Conservation (phyloP, 306 rosid genomes). For the Arachis hypogaea region DNA sequence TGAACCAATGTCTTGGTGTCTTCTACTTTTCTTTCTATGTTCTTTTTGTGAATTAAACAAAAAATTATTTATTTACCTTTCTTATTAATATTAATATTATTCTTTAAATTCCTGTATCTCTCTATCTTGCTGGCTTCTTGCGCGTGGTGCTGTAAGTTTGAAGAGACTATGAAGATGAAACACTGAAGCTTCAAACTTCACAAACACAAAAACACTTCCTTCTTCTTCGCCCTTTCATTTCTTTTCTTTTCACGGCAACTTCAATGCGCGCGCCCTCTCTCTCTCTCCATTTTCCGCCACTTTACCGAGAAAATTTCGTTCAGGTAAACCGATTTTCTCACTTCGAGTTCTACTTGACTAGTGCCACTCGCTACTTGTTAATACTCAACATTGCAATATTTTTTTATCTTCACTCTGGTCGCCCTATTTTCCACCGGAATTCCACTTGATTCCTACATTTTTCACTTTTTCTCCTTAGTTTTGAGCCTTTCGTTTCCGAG, state of each 20-base stretch:
- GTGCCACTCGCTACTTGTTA: background rate
- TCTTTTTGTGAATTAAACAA: background rate
- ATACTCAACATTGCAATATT: constrained; percentile 31
- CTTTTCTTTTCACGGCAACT: constrained; percentile 31
- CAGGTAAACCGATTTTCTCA: constrained; percentile 46
- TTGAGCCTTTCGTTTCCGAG: background rate
- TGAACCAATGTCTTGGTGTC: constrained; percentile 3
- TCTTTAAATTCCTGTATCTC: constrained; percentile 11
- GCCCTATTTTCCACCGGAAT: background rate
- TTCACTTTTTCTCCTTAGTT: background rate
- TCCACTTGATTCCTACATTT: background rate
- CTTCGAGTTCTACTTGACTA: constrained; percentile 2
- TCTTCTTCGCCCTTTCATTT: background rate
- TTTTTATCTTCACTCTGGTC: constrained; percentile 14
- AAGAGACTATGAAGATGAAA: constrained; percentile 1
- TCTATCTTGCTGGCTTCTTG: background rate
- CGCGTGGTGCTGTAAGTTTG: background rate
- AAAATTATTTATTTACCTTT: background rate
- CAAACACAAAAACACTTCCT: background rate
- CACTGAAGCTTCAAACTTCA: constrained; percentile 26
- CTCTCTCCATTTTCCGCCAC: constrained; percentile 49
- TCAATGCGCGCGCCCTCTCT: constrained; percentile 28
- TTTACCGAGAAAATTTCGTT: constrained; percentile 43
- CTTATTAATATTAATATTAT: background rate
- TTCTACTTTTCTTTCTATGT: background rate